Evolutionary conservation across 2,329 filamentous ascomycete species (phyloP), one percentile per base, ranked within the genome.

Genomic region (Fusarium marasasianum): DNA sequence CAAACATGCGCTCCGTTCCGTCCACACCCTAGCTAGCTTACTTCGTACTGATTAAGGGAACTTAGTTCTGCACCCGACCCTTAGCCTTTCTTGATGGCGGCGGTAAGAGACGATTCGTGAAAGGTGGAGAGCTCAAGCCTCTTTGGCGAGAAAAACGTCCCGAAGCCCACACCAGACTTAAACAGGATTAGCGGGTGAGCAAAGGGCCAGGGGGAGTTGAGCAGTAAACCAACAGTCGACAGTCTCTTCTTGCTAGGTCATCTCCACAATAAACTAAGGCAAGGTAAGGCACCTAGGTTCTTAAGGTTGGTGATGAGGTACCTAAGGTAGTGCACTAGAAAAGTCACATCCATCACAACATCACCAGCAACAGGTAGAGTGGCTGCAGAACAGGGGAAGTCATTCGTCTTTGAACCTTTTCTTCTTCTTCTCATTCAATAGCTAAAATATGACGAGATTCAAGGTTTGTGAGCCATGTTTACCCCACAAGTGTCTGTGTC

Each of bases 101-200:
- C 82, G 82, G 82, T 79, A 83, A 84, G 74, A 80, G 78, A 73
- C 76, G 78, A 78, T 69, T 78, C 78, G 76, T 83, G 81, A 84
- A 83, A 84, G 82, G 82, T 79, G 77, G 74, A 77, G 71, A 69
- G 70, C 61, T 60, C 55, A 67, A 72, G 72, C 72, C 72, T 75
- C 68, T 72, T 70, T 71, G 63, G 59, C 53, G 61, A 62, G 67
- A 69, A 69, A 76, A 78, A 74, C 74, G 74, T 73, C 71, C 69
- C 72, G 68, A 76, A 76, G 73, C 67, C 63, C 45, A 33, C 43
- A 26, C 63, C 68, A 74, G 44, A 31, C 68, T 56, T 22, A 40
- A 74, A 69, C 35, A 24, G 56, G 72, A 35, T 29, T 71, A 75
- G 72, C 41, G 54, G 29, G 22, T 8, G 44, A 55, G 56, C 31